Base-by-base conservation (phyloP, 1,284 basidiomycete species). In the Rhodotorula sp. region DNA sequence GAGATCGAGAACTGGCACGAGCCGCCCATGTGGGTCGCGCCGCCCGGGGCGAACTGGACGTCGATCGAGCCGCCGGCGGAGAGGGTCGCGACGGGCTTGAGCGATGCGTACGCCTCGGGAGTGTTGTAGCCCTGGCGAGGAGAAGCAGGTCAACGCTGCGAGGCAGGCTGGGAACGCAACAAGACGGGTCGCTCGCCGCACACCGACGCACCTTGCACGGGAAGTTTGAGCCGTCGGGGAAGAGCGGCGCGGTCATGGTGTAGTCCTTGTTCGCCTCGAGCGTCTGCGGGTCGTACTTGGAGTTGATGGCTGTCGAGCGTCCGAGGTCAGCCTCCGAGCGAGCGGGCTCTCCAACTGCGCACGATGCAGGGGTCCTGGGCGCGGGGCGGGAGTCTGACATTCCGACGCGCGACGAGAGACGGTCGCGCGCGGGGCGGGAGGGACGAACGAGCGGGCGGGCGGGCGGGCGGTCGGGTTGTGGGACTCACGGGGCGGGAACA, bases 181-280 rank as follows among this genome's bases (percentile, higher is more conserved):
- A 34, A 34, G n/a, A 10, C n/a, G 22, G 22, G 15, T 47, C 57
- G 44, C 22, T 40, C 26, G 69, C 75, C 71, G n/a, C n/a, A n/a
- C n/a, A n/a, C n/a, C n/a, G n/a, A n/a, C n/a, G n/a, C 56, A 79
- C 80, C 66, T 75, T 82, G 76, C 82, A 83, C 20, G 81, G 81
- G 67, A 77, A 83, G 57, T 74, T 74, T 4, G 76, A 66, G 9
- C 81, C 80, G 65, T 78, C 76, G 16, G 72, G 62, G 22, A 74
- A 34, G 40, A 82, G 72, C 0, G 81, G 81, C 34, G 75, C 65
- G 24, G 80, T 81, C 76, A 79, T 79, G 15, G 74, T 74, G 71
- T 81, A 83, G 71, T 82, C 81, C 54, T 79, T 80, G 60, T 75
- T 66, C 6, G 68, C 67, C 57, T 77, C 73, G n/a, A 71, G 62